phyloP scores from a whole-genome alignment of 169 alveolate genomes.

The Neospora caninum region DNA sequence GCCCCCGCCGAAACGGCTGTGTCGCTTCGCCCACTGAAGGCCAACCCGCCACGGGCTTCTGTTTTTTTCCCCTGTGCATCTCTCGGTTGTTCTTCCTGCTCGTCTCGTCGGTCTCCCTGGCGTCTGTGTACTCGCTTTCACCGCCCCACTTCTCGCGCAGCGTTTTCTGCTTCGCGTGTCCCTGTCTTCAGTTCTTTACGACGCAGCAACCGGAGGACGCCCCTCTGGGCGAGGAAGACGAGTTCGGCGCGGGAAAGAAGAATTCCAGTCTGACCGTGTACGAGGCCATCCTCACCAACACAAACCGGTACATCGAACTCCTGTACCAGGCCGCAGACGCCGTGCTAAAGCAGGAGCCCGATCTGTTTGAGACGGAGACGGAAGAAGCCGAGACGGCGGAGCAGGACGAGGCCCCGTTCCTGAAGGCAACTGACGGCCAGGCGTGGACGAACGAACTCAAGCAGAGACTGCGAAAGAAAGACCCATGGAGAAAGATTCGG shows the following conservation, averaged over 20 bases:
- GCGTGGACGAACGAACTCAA: background rate
- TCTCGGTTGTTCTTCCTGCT: background rate
- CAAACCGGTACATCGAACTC: constrained; percentile 51
- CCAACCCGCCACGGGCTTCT: too few relatives aligned
- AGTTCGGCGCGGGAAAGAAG: background rate
- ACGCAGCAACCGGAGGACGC: constrained; percentile 37
- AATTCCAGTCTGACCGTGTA: constrained; percentile 10
- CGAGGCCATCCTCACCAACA: constrained; percentile 42
- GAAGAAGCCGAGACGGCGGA: background rate
- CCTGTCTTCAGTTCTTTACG: constrained; percentile 7
- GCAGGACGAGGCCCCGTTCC: background rate
- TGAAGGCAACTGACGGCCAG: background rate
- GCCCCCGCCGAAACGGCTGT: too few relatives aligned
- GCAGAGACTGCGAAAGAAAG: background rate
- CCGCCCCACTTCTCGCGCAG: background rate
- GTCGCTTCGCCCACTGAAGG: too few relatives aligned
- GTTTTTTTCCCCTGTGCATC: background rate
- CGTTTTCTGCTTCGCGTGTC: background rate
- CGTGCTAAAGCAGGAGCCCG: constrained; percentile 11
- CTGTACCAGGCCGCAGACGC: constrained; percentile 53
- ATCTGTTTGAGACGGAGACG: background rate
- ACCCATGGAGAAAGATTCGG: constrained; percentile 51
- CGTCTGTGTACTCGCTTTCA: too few relatives aligned
- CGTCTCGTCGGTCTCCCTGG: background rate
- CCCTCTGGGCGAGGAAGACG: background rate